Conservation (phyloP, 495 filamentous ascomycete species). For the Lepraria neglecta region DNA sequence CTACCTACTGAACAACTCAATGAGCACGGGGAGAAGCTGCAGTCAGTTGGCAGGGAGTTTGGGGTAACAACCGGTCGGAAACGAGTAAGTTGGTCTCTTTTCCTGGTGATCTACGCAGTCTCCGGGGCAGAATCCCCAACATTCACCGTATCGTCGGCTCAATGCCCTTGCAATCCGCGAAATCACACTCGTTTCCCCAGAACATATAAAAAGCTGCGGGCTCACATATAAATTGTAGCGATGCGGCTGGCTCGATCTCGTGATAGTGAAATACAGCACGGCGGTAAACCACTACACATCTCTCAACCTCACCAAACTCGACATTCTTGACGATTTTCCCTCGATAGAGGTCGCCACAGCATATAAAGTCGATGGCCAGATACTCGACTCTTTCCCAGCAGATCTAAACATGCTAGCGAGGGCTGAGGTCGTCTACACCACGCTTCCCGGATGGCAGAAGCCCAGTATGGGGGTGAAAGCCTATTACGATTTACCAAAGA, state of each 20-base stretch:
- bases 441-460: slow-evolving; percentile 70
- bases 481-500: slow-evolving; percentile 64
- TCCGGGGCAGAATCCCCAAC: neutral
- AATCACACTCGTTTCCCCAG: neutral
- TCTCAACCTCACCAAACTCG: slow-evolving; percentile 84
- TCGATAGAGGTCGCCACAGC: slow-evolving; percentile 72
- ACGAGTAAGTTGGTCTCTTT: neutral
- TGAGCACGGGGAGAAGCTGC: slow-evolving; percentile 56
- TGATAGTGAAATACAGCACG: slow-evolving; percentile 72
- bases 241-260: slow-evolving; percentile 87
- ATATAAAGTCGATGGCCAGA: slow-evolving; percentile 54
- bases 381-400: slow-evolving; percentile 59
- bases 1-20: slow-evolving; percentile 80
- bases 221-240: slow-evolving; percentile 28
- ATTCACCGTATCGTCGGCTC: neutral
- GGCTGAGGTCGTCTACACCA: slow-evolving; percentile 63
- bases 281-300: slow-evolving; percentile 65
- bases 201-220: neutral
- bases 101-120: neutral
- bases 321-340: slow-evolving; percentile 76
- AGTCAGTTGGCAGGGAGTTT: slow-evolving; percentile 58
- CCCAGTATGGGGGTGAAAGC: slow-evolving; percentile 56
- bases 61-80: slow-evolving; percentile 76
- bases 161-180: neutral
- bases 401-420: slow-evolving; percentile 54